Evolutionary conservation across 495 filamentous ascomycete genomes (phyloP).

Genomic region (Trichocladium antarcticum): DNA sequence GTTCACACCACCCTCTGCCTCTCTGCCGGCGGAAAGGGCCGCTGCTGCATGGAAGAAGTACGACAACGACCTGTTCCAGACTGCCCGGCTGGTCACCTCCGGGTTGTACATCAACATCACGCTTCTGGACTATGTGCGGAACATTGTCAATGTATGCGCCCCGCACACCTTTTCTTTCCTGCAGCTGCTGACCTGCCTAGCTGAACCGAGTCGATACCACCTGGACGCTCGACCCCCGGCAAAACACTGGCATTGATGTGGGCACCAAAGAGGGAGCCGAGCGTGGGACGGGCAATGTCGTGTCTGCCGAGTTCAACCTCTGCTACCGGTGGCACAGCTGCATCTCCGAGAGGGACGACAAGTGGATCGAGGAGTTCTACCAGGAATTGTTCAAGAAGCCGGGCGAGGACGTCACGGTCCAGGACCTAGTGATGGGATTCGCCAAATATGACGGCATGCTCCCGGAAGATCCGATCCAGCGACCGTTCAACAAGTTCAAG

Average conservation of each 20-base stretch:
- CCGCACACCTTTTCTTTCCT: background rate
- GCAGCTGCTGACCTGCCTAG: conserved; percentile 2
- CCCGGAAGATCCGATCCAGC: conserved; percentile 50
- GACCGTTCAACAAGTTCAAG: conserved; percentile 53
- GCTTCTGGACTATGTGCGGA: conserved; percentile 71
- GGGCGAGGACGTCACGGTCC: conserved; percentile 37
- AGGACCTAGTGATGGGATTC: conserved; percentile 50
- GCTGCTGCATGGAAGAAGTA: conserved; percentile 57
- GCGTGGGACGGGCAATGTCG: conserved; percentile 59
- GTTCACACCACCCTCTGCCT: conserved; percentile 49
- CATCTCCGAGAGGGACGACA: conserved; percentile 59
- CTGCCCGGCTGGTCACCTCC: conserved; percentile 64
- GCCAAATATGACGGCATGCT: conserved; percentile 47
- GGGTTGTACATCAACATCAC: conserved; percentile 80
- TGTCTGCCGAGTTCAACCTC: conserved; percentile 60
- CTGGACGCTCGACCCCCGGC: conserved; percentile 70
- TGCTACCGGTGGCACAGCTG: conserved; percentile 74
- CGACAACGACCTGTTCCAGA: conserved; percentile 80
- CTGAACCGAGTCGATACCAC: conserved; percentile 63
- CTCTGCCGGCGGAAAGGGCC: conserved; percentile 38
- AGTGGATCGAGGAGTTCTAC: conserved; percentile 62
- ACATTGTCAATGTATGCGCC: conserved; percentile 54
- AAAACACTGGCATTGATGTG: conserved; percentile 43
- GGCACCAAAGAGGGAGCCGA: conserved; percentile 44
- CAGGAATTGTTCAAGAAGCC: conserved; percentile 53